Evolutionary conservation across 2,329 filamentous ascomycete species (phyloP).

Genomic region (Zopfia rhizophila): DNA sequence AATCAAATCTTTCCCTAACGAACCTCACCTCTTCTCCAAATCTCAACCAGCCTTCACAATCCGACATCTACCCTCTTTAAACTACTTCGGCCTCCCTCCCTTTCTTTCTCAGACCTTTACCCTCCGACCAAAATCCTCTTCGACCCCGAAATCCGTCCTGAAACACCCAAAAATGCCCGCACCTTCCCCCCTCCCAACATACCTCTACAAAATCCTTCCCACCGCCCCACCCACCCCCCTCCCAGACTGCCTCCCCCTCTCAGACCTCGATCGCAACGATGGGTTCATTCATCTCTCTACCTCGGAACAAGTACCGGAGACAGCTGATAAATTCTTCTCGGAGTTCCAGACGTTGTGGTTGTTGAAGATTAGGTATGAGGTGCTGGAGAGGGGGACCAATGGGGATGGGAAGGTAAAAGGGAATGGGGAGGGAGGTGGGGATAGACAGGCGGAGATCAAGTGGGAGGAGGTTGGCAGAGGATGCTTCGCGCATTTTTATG

Average conservation of each 20-base stretch:
- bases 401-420: slow-evolving; percentile 36
- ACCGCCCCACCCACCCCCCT: slow-evolving; percentile 63
- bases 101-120: too few relatives aligned
- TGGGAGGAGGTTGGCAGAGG: slow-evolving; percentile 64
- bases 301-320: slow-evolving; percentile 58
- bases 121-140: too few relatives aligned
- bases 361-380: slow-evolving; percentile 64
- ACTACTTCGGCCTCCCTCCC: too few relatives aligned
- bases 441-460: slow-evolving; percentile 55
- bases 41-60: too few relatives aligned
- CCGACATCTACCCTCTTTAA: too few relatives aligned
- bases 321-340: slow-evolving; percentile 48
- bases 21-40: too few relatives aligned
- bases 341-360: slow-evolving; percentile 57
- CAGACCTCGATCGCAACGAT: slow-evolving; percentile 68
- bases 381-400: slow-evolving; percentile 47
- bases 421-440: too few relatives aligned
- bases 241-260: slow-evolving; percentile 66
- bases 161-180: slow-evolving; percentile 34
- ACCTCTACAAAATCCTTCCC: slow-evolving; percentile 70
- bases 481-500: slow-evolving; percentile 69
- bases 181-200: slow-evolving; percentile 44
- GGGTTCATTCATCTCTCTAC: slow-evolving; percentile 72
- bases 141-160: not conserved
- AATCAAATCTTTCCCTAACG: too few relatives aligned